Base-by-base conservation (phyloP, 192 early-diverging fungal genomes). In the Coemansia nantahalensis region DNA sequence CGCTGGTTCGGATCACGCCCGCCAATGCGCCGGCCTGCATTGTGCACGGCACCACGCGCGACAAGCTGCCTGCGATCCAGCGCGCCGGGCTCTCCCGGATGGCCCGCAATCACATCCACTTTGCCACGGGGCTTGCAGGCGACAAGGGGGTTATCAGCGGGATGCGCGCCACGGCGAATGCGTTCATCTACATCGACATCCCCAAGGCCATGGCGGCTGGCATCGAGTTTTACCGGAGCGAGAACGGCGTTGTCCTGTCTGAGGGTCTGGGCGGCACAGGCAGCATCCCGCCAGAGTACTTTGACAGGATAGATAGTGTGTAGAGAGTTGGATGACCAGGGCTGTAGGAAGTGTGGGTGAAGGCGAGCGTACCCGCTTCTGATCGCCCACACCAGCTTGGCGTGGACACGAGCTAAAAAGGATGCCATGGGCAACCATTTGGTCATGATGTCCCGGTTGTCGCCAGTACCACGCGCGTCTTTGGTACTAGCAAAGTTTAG, bases 81-180 rank as follows among this genome's bases (percentile, higher is more conserved):
- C 39, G 66, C 33, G 17, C 63, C 11, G 92, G 93, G 8, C 75
- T 95, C 26, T 82, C 68, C 7, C 69, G 56, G 28, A 97, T 97
- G 93, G 45, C 37, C 24, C 81, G 94, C 35, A 91, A 88, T 26
- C 92, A 97, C 71, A 93, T 97, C 45, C 94, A 97, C 54, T 89
- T 90, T 68, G 89, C 93, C 1, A 45, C 75, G 5, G 91, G 90
- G 1, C 60, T 80, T 46, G 81, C 65, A 4, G 85, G 83, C 3
- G 86, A 88, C 24, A 35, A 61, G 15, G 78, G 66, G 12, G 90
- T 94, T 14, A 86, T 84, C 45, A 91, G 87, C 44, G 87, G 80
- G 33, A 92, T 97, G 86, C 66, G 93, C 15, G 47, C 31, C 11
- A 61, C 67, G 9, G 82, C 84, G 34, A 62, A 89, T 44, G 73